Conservation (phyloP, 2,329 filamentous ascomycete species). For the Blastomyces silverae region DNA sequence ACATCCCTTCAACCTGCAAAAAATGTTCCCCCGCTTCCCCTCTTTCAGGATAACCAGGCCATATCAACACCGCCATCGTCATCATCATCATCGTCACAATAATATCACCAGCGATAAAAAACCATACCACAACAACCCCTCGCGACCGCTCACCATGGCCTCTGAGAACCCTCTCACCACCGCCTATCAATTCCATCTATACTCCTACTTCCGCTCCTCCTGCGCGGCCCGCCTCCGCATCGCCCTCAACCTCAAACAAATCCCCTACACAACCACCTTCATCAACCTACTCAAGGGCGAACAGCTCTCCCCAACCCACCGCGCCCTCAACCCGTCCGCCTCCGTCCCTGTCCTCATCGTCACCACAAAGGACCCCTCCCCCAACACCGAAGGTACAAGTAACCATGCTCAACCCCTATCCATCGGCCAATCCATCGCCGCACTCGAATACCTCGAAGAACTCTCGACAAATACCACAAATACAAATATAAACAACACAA, state of each 20-base stretch:
- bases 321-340: slow-evolving; percentile 47
- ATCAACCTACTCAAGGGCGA: slow-evolving; percentile 52
- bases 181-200: slow-evolving; percentile 35
- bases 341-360: slow-evolving; percentile 51
- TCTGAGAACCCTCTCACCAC: neutral
- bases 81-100: neutral
- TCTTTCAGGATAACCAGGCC: too few relatives aligned
- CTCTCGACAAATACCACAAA: slow-evolving; percentile 35
- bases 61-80: neutral
- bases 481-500: slow-evolving; percentile 8
- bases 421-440: slow-evolving; percentile 54
- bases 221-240: slow-evolving; percentile 58
- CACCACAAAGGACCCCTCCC: slow-evolving; percentile 23
- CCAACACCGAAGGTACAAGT: slow-evolving; percentile 1
- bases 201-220: slow-evolving; percentile 58
- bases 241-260: slow-evolving; percentile 50
- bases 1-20: too few relatives aligned
- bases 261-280: slow-evolving; percentile 44
- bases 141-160: slow-evolving; percentile 3
- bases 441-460: slow-evolving; percentile 58
- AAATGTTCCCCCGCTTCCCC: too few relatives aligned
- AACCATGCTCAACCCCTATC: slow-evolving; percentile 27
- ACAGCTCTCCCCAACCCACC: slow-evolving; percentile 45
- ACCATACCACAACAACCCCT: neutral
- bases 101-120: neutral